Conservation (phyloP, 345 rosid species). For the Rhodomyrtus tomentosa region DNA sequence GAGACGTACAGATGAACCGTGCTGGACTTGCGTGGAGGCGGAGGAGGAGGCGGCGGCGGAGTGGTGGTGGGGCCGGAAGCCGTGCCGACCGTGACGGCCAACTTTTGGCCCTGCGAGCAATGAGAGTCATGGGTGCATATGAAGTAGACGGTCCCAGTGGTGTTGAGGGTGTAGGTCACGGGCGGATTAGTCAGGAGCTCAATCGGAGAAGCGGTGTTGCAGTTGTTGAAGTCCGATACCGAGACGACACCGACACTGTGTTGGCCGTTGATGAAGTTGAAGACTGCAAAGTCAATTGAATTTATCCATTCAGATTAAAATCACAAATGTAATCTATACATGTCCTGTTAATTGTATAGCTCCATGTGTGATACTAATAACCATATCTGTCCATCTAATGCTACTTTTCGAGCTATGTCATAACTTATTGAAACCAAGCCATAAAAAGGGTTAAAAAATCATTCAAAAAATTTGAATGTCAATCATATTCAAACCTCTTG, state of each 20-base stretch:
- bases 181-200: not conserved
- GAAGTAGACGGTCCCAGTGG: constrained; percentile 2
- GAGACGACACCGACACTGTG: constrained; percentile 17
- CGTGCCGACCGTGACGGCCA: not conserved
- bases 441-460: not conserved
- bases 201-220: constrained; percentile 6
- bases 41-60: not conserved
- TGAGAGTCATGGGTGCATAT: constrained; percentile 10
- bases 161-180: not conserved
- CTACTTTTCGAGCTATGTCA: not conserved
- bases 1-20: not conserved
- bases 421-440: not conserved
- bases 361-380: not conserved
- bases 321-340: not conserved
- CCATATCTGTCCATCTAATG: not conserved
- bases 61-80: not conserved
- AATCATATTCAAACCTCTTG: too few species aligned
- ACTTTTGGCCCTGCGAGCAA: constrained; percentile 7
- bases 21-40: not conserved
- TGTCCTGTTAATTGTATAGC: not conserved
- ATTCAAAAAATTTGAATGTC: too few species aligned
- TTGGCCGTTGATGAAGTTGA: constrained; percentile 10
- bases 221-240: not conserved
- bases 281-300: constrained; percentile 5
- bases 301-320: not conserved